phyloP scores from a whole-genome alignment of 2,329 filamentous ascomycete genomes.

The Xylariaceae sp. region DNA sequence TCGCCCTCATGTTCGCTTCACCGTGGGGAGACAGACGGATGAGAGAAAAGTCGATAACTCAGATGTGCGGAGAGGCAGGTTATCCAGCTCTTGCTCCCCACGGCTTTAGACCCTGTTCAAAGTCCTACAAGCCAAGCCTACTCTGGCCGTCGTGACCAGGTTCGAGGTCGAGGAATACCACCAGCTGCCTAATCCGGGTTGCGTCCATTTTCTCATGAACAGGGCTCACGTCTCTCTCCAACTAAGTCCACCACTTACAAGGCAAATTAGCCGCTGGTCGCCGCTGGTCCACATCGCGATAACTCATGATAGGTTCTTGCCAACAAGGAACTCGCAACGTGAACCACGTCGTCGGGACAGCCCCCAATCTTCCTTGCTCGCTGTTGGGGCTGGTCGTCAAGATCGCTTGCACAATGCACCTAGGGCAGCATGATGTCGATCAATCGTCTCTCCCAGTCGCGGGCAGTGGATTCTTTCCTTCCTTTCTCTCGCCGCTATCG shows the following conservation, averaged over 20 bases:
- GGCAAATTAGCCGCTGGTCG: neutral
- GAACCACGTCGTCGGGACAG: constrained; percentile 16
- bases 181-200: neutral
- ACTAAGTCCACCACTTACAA: constrained; percentile 10
- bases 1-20: neutral
- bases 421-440: neutral
- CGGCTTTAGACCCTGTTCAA: neutral
- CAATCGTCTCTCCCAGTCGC: neutral
- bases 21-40: neutral
- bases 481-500: neutral
- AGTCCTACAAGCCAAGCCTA: neutral
- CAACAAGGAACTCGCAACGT: constrained; percentile 3
- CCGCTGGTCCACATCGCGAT: constrained; percentile 4
- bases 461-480: neutral
- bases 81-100: neutral
- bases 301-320: constrained; percentile 8
- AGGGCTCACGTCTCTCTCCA: constrained; percentile 1
- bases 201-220: neutral
- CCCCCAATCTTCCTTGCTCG: neutral
- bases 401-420: neutral
- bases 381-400: neutral
- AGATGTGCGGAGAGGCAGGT: neutral
- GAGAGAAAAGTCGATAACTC: neutral
- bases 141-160: neutral
- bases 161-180: neutral